phyloP scores from a whole-genome alignment of 2,329 filamentous ascomycete genomes.

The Penicillium italicum region DNA sequence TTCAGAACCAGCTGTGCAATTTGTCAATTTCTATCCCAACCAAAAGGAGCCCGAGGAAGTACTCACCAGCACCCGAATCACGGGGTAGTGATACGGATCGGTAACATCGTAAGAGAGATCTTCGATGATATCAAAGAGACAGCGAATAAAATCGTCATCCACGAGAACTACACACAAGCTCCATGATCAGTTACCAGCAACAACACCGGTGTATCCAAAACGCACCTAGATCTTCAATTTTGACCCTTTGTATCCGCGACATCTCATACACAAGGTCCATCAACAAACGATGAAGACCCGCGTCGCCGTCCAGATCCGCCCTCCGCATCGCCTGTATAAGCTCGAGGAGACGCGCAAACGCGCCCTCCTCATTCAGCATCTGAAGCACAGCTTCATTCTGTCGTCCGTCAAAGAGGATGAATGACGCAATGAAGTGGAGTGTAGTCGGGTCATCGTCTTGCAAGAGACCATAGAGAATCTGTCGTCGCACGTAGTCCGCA shows the following conservation, averaged over 20 bases:
- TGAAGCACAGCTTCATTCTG: constrained; percentile 73
- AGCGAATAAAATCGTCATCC: constrained; percentile 74
- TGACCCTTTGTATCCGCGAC: constrained; percentile 82
- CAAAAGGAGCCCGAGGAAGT: background rate
- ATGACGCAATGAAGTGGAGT: constrained; percentile 77
- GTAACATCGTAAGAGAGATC: constrained; percentile 78
- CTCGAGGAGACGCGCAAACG: constrained; percentile 78
- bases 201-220: constrained; percentile 8
- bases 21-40: background rate
- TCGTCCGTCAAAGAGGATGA: constrained; percentile 83
- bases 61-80: constrained; percentile 85
- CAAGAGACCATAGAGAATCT: constrained; percentile 86
- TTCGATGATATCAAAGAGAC: constrained; percentile 85
- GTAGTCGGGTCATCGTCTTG: constrained; percentile 77
- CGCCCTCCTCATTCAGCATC: constrained; percentile 81
- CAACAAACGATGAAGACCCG: constrained; percentile 71
- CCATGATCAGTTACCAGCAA: constrained; percentile 6
- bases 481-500: constrained; percentile 81
- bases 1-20: constrained; percentile 76
- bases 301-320: constrained; percentile 47
- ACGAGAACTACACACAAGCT: constrained; percentile 47
- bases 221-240: constrained; percentile 71
- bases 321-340: constrained; percentile 64
- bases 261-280: constrained; percentile 94
- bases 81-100: constrained; percentile 92